phyloP scores from a whole-genome alignment of 139 green algal genomes.

The Desmodesmus armatus region DNA sequence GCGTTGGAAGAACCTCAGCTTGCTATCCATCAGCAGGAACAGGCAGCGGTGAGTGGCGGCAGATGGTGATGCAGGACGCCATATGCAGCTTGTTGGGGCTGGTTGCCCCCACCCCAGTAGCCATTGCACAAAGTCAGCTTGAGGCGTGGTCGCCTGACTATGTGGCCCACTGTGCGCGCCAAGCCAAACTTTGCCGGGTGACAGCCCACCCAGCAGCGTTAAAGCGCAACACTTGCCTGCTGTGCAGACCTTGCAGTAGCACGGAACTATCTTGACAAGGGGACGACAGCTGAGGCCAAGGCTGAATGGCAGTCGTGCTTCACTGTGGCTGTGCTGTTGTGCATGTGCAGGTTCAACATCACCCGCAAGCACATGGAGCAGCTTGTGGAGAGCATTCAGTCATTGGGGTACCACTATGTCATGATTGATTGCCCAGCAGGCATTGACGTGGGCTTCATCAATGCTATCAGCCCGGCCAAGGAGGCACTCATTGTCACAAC shows the following conservation, averaged over 20 bases:
- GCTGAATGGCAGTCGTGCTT: too few relatives aligned
- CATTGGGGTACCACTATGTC: constrained; percentile 89
- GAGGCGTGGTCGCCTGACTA: too few relatives aligned
- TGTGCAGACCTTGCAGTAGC: too few relatives aligned
- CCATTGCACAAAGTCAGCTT: too few relatives aligned
- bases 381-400: constrained; percentile 79
- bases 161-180: too few relatives aligned
- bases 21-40: constrained; percentile 82
- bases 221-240: too few relatives aligned
- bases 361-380: constrained; percentile 88
- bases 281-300: too few relatives aligned
- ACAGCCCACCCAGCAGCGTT: too few relatives aligned
- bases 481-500: constrained; percentile 93
- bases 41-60: constrained; percentile 58
- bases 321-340: not conserved
- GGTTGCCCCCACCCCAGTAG: too few relatives aligned
- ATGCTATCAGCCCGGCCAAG: constrained; percentile 87
- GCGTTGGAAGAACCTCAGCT: constrained; percentile 88
- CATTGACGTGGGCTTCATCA: constrained; percentile 95
- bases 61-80: not conserved
- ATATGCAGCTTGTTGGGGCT: too few relatives aligned
- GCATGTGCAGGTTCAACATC: constrained; percentile 80
- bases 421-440: constrained; percentile 87
- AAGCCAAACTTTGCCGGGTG: too few relatives aligned
- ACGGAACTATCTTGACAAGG: too few relatives aligned